phyloP scores from a whole-genome alignment of 192 early-diverging fungal genomes.

The Ambispora gerdemannii region DNA sequence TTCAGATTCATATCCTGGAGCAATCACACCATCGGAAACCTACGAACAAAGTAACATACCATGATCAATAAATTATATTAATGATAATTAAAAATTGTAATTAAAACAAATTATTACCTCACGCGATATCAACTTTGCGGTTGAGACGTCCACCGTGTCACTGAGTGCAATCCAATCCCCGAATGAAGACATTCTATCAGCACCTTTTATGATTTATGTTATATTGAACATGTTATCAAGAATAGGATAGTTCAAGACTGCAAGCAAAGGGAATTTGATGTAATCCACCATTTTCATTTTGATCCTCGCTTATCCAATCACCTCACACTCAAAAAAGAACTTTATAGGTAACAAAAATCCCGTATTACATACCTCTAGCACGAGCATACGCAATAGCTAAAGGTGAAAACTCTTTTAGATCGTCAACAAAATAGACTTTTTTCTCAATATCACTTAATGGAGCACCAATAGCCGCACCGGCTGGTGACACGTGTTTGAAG shows the following conservation, averaged over 20 bases:
- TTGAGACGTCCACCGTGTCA: slow-evolving; percentile 83
- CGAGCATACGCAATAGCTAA: slow-evolving; percentile 93
- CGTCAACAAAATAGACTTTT: slow-evolving; percentile 90
- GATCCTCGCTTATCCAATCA: no score
- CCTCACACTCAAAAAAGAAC: no score
- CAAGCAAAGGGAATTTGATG: no score
- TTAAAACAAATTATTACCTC: slow-evolving; percentile 58
- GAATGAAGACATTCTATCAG: slow-evolving; percentile 98
- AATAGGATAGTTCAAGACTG: no score
- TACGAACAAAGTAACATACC: neutral
- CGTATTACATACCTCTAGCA: slow-evolving; percentile 80
- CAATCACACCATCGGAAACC: slow-evolving; percentile 95
- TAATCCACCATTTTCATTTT: no score
- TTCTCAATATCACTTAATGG: slow-evolving; percentile 77
- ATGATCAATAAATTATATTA: no score
- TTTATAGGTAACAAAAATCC: no score
- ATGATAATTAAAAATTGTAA: no score
- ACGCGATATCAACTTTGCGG: slow-evolving; percentile 91
- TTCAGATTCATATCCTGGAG: slow-evolving; percentile 80
- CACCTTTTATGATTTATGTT: no score
- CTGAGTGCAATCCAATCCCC: slow-evolving; percentile 98
- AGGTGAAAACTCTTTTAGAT: slow-evolving; percentile 74
- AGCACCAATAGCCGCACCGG: slow-evolving; percentile 91
- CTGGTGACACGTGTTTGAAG: slow-evolving; percentile 99
- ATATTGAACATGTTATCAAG: no score